These are phyloP conservation scores for Heterobasidion annosum DNA, from an alignment of 1,284 basidiomycete genomes.

Conservation along the genomic window DNA sequence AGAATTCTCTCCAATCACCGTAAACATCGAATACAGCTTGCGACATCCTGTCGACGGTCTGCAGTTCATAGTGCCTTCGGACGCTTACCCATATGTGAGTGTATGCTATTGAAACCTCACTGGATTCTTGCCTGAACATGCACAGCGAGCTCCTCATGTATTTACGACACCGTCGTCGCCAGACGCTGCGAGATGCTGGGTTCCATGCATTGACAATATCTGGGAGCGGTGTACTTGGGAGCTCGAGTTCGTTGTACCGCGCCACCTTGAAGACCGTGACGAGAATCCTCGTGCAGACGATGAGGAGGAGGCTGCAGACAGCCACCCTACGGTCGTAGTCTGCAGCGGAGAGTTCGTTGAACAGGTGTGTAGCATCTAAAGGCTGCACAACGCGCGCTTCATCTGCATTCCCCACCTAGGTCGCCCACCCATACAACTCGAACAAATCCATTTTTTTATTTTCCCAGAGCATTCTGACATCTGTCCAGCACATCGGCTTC, in stretches of 20 bases:
- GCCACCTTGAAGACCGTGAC: conserved; percentile 69
- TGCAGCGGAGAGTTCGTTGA: conserved; percentile 93
- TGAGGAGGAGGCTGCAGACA: conserved; percentile 45
- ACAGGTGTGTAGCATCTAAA: conserved; percentile 48
- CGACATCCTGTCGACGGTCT: conserved; percentile 80
- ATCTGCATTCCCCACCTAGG: conserved; percentile 32
- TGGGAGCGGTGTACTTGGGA: conserved; percentile 99
- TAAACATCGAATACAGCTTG: conserved; percentile 76
- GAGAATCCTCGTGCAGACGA: conserved; percentile 27
- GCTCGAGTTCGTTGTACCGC: conserved; percentile 91
- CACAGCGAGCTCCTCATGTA: conserved; percentile 83
- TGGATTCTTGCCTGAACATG: conserved; percentile 1
- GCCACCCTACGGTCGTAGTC: conserved; percentile 76
- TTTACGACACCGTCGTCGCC: conserved; percentile 87
- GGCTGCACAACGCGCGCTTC: conserved; percentile 4
- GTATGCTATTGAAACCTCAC: background rate
- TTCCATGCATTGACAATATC: conserved; percentile 91
- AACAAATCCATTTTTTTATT: conserved; percentile 95
- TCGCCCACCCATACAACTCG: conserved; percentile 90
- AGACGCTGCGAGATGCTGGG: conserved; percentile 92
- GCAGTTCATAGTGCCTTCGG: conserved; percentile 76
- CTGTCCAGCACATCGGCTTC: conserved; percentile 93
- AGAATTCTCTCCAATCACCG: conserved; percentile 72
- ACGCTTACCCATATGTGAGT: conserved; percentile 79
- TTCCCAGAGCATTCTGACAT: conserved; percentile 81